Evolutionary conservation across 768 basidiomycete species (phyloP).

Genomic region (Mycena metata): DNA sequence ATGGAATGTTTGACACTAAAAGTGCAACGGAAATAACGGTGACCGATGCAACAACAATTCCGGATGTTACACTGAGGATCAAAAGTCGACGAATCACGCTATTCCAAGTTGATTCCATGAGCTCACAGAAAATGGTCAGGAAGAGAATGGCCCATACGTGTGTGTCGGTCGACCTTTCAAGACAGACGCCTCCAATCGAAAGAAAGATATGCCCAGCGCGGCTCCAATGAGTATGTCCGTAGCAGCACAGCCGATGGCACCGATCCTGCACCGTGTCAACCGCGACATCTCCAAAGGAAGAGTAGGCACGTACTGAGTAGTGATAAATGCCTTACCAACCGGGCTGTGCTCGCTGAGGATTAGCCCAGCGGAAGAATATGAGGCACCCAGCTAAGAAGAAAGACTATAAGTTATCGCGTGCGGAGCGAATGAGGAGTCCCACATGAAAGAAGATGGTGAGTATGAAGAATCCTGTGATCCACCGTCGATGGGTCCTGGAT

Average conservation of each 20-base stretch:
- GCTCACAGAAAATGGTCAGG: background rate
- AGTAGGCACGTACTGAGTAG: background rate
- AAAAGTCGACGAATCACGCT: slow-evolving; percentile 11
- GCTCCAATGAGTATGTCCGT: slow-evolving; percentile 3
- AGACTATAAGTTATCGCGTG: background rate
- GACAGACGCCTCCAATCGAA: background rate
- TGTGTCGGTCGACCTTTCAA: slow-evolving; percentile 6
- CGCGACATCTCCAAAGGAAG: background rate
- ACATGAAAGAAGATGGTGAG: slow-evolving; percentile 23
- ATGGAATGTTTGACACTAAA: background rate
- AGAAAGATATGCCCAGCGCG: background rate
- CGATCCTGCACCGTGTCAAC: background rate
- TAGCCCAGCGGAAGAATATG: slow-evolving; percentile 6
- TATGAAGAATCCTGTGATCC: slow-evolving; percentile 17
- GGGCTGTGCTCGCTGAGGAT: background rate
- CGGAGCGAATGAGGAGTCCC: background rate
- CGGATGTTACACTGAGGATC: slow-evolving; percentile 8
- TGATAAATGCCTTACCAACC: background rate
- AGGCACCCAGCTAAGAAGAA: slow-evolving; percentile 8
- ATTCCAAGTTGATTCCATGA: background rate
- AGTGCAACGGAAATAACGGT: background rate
- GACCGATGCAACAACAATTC: slow-evolving; percentile 4
- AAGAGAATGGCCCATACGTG: background rate
- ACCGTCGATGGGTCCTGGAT: slow-evolving; percentile 1
- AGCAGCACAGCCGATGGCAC: slow-evolving; percentile 11